Evolutionary conservation across 2,329 filamentous ascomycete genomes (phyloP).

Genomic region (Aspergillus costaricaensis): DNA sequence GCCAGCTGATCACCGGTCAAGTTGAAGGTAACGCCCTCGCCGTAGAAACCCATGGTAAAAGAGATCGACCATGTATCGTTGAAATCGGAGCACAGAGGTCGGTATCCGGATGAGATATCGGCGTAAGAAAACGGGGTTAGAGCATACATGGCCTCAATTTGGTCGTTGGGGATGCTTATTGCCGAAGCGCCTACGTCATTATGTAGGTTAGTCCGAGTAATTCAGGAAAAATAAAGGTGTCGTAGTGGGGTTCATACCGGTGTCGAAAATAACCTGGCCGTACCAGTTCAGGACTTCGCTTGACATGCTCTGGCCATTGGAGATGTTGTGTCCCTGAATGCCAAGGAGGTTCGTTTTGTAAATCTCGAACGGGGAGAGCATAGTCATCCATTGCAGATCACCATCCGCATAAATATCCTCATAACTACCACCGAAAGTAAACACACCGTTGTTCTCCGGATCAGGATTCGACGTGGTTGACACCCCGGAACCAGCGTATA

Average conservation of each 20-base stretch:
- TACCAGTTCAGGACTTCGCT: not conserved
- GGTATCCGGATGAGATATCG: not conserved
- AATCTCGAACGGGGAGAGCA: not conserved
- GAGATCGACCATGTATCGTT: conserved; percentile 1
- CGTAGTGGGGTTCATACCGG: not conserved
- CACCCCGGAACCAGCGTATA: not conserved
- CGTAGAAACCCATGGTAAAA: not conserved
- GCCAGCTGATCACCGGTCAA: not conserved
- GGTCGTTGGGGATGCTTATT: not conserved
- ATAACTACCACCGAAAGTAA: not conserved
- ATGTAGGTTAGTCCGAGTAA: no score
- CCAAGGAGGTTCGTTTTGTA: not conserved
- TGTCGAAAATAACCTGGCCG: not conserved
- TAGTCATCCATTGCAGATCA: not conserved
- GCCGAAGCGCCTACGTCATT: not conserved
- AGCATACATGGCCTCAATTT: not conserved
- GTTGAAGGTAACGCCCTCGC: not conserved
- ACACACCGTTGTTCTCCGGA: not conserved
- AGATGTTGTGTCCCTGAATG: not conserved
- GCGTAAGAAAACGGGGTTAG: not conserved
- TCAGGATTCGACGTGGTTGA: not conserved
- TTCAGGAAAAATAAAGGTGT: not conserved
- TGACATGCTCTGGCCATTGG: not conserved
- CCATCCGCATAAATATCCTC: not conserved
- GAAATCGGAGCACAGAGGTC: conserved; percentile 2